Percentiles rank a stretch among this genome's conserved stretches.
Conservation (phyloP, 768 basidiomycete genomes). For the Leccinum broughii region DNA sequence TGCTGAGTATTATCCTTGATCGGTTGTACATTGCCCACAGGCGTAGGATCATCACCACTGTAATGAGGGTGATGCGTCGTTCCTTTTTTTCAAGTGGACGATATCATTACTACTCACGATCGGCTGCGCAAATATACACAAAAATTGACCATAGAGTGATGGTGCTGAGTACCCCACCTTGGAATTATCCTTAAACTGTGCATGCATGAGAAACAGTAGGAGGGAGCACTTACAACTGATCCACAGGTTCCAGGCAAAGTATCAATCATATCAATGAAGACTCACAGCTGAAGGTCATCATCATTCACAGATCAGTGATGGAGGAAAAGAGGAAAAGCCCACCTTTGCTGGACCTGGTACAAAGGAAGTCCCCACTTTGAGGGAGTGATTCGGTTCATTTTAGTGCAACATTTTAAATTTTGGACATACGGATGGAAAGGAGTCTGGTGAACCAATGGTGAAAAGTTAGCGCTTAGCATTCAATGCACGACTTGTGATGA, state of each 20-base stretch:
- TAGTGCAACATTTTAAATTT: no score
- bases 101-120: background rate
- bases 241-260: background rate
- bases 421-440: no score
- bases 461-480: no score
- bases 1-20: background rate
- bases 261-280: no score
- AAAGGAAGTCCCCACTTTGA: background rate
- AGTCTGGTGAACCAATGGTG: no score
- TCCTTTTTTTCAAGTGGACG: background rate
- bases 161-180: background rate
- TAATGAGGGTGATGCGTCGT: background rate
- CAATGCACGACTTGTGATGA: background rate
- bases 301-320: background rate
- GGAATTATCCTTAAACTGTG: background rate
- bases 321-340: background rate
- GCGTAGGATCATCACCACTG: background rate
- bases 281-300: background rate
- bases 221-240: background rate
- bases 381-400: no score
- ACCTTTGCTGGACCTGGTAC: background rate
- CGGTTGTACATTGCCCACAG: background rate
- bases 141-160: background rate
- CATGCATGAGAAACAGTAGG: background rate
- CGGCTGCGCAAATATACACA: background rate